Evolutionary conservation across 345 rosid species (phyloP), one percentile per base, ranked within the genome.

Genomic region (Populus simonii): DNA sequence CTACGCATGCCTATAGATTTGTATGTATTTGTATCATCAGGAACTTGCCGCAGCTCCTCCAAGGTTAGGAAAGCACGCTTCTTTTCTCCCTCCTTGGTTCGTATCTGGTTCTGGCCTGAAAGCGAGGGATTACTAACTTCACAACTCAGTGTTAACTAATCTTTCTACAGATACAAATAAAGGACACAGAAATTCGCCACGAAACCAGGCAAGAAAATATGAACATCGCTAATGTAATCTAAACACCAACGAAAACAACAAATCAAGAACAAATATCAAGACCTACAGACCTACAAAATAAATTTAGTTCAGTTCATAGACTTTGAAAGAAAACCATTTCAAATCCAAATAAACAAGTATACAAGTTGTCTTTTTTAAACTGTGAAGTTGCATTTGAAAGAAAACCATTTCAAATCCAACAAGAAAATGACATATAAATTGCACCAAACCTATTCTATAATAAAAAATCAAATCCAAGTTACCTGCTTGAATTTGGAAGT

Each of bases 21-120:
- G 88, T 90, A 96, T 5, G 99, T 90, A 79, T 93, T 96, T 5
- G 97, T 92, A 81, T 86, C 90, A 78, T 85, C 87, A 66, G 98
- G 92, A 61, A 93, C 83, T 35, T 87, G 93, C 6, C 89, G 85
- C 51, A 96, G 80, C 91, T 96, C 99, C 80, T 92, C 98, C 89
- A 93, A 73, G n/a, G 99, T 96, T 47, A 96, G 84, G 85, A 77
- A 96, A 79, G 97, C 97, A 51, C 97, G 96, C 81, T 96, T 93
- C 85, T 85, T 96, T 75, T 93, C 98, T 71, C 93, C 92, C 77
- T 93, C 99, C 86, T 96, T 96, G 80, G 83, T 89, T 16, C 96
- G 87, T 83, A 90, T 84, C 90, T 93, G 98, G 84, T 85, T 92
- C 83, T 90, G 98, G 79, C 93, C 98, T 92, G 86, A 71, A 87